These are phyloP conservation scores for Phaeosphaeriaceae sp. DNA, from an alignment of 2,329 filamentous ascomycete genomes.

Conservation along the genomic window DNA sequence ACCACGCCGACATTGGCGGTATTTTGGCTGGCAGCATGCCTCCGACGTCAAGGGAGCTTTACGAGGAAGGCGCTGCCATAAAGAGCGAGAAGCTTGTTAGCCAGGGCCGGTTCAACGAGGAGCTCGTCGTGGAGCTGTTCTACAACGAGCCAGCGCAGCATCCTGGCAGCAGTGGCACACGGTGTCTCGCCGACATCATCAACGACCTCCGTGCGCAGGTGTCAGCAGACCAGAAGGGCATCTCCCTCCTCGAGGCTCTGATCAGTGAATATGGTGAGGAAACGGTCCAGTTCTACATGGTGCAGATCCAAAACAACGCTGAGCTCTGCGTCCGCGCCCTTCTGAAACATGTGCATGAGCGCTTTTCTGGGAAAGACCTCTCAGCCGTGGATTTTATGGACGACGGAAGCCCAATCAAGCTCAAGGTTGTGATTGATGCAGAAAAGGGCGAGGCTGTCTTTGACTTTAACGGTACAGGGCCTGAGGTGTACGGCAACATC, in stretches of 20 bases:
- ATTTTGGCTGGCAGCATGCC: conserved; percentile 86
- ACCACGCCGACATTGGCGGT: conserved; percentile 85
- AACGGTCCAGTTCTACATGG: conserved; percentile 84
- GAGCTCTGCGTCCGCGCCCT: conserved; percentile 76
- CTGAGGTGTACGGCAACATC: conserved; percentile 79
- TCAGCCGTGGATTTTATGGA: conserved; percentile 85
- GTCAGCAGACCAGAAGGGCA: conserved; percentile 85
- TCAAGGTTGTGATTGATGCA: conserved; percentile 77
- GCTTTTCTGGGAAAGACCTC: conserved; percentile 73
- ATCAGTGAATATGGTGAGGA: conserved; percentile 81
- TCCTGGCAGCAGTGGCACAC: conserved; percentile 77
- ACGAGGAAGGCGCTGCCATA: conserved; percentile 63
- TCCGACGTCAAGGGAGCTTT: conserved; percentile 69
- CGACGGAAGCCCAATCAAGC: conserved; percentile 77
- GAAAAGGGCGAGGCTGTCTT: conserved; percentile 78
- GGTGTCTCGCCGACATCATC: conserved; percentile 81
- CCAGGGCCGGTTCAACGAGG: conserved; percentile 78
- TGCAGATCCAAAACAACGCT: conserved; percentile 79
- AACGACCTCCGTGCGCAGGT: conserved; percentile 88
- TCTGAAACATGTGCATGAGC: conserved; percentile 72
- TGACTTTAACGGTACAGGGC: conserved; percentile 78
- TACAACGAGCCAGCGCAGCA: conserved; percentile 76
- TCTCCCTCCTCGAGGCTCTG: conserved; percentile 74
- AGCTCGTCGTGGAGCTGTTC: conserved; percentile 73
- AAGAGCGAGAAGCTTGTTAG: conserved; percentile 72